Base-by-base conservation (phyloP, 1,284 basidiomycete genomes). In the Coniferiporia weirii region DNA sequence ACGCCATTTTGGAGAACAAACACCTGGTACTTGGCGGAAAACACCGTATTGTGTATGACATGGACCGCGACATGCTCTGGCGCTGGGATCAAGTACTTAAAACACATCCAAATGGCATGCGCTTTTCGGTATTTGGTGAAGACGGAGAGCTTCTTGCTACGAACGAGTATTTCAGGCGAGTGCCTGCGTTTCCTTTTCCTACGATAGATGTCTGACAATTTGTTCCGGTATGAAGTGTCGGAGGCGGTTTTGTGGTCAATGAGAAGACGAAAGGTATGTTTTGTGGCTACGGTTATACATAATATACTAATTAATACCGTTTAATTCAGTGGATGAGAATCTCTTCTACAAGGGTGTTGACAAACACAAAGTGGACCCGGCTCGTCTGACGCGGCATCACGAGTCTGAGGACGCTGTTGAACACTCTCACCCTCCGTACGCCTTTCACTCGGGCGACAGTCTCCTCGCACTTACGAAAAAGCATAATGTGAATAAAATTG, bases 311-410 rank as follows among this genome's bases (percentile, higher is more conserved):
- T 43, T 13, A 62, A 48, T 47, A n/a, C 35, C 40, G 4, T 52
- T 20, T 34, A 6, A 50, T 72, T 3, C 70, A 91, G 86, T 91
- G 66, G 88, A 93, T 67, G 95, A 98, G 74, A 98, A 98, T 71
- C 71, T 98, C 64, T 98, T 93, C 71, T 98, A 98, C 79, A 94
- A 94, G 71, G 87, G 92, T n/a, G 90, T 95, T n/a, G 84, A 94
- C 69, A 91, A 94, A 70, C 76, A 78, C 52, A 78, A 79, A 10
- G 95, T 95, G 4, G 87, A 89, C 56, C 83, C 83, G 19, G 87
- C 89, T 27, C 82, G 95, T 35, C 75, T 93, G 27, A 83, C 91
- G 64, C 90, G 91, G 66, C 83, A 88, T 67, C 27, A 40, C 19
- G 48, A 60, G 32, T 34, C 60, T 52, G 19, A 52, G n/a, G 27